Conservation (phyloP, 768 basidiomycete species). For the Porphyrellus cyaneotinctus region DNA sequence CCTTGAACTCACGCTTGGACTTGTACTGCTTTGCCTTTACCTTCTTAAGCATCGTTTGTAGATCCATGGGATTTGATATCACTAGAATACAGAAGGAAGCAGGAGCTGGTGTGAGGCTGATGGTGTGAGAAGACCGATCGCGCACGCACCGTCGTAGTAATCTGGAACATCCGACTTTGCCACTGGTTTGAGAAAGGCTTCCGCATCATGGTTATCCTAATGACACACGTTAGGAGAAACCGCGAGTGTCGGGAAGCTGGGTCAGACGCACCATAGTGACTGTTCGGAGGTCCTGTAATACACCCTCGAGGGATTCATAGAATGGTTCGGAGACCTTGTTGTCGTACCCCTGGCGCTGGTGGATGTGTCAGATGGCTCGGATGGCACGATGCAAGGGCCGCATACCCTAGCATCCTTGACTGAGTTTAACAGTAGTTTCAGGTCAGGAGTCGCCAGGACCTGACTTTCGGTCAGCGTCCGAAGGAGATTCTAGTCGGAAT, state of each 20-base stretch:
- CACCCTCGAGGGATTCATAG: conserved; percentile 89
- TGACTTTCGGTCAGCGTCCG: conserved; percentile 80
- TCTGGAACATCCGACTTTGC: conserved; percentile 87
- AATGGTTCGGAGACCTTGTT: conserved; percentile 80
- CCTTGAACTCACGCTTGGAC: conserved; percentile 88
- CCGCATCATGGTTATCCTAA: conserved; percentile 84
- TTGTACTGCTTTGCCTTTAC: conserved; percentile 91
- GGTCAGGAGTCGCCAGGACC: conserved; percentile 62
- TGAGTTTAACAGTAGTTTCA: conserved; percentile 74
- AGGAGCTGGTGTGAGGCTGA: conserved; percentile 1
- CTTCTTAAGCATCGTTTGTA: conserved; percentile 88
- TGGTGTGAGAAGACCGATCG: not conserved
- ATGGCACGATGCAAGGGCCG: conserved; percentile 22
- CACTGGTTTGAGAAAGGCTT: conserved; percentile 92
- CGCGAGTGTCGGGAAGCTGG: conserved; percentile 19
- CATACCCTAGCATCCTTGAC: conserved; percentile 88
- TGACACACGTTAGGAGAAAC: conserved; percentile 25
- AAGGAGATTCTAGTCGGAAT: conserved; percentile 68
- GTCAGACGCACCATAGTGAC: conserved; percentile 54
- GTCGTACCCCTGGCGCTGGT: conserved; percentile 50
- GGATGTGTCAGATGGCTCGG: conserved; percentile 17
- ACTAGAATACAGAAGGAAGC: conserved; percentile 45
- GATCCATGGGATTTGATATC: conserved; percentile 93
- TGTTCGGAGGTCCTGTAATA: conserved; percentile 80
- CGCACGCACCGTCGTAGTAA: conserved; percentile 79